Evolutionary conservation across 371 early-diverging fungal species (phyloP).

Genomic region (Mortierella sp.): DNA sequence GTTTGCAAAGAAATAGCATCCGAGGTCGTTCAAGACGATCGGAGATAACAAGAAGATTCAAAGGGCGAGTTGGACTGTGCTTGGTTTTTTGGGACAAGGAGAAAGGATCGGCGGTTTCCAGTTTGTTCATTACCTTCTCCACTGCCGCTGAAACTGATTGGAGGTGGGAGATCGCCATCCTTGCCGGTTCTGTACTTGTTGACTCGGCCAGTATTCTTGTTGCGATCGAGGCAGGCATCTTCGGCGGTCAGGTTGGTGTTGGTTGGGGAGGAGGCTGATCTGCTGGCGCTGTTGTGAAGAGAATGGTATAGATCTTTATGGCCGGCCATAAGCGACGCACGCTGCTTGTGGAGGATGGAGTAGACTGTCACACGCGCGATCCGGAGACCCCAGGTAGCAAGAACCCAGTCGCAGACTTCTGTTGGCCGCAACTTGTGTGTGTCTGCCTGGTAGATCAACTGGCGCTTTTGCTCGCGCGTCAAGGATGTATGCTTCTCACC

Average conservation of each 20-base stretch:
- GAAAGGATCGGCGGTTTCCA: constrained; percentile 2
- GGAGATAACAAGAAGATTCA: no score
- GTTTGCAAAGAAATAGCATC: no score
- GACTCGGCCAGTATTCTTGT: constrained; percentile 28
- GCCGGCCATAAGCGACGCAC: constrained; percentile 52
- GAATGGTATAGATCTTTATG: constrained; percentile 45
- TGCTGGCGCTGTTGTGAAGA: constrained; percentile 23
- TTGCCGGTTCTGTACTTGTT: constrained; percentile 17
- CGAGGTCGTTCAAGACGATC: no score
- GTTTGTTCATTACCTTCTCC: constrained; percentile 29
- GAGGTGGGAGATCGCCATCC: constrained; percentile 12
- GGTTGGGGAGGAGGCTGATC: constrained; percentile 19
- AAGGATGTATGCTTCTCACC: constrained; percentile 53
- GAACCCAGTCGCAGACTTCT: constrained; percentile 53
- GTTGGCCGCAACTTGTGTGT: constrained; percentile 49
- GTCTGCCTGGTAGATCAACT: constrained; percentile 50
- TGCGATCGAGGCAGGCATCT: constrained; percentile 22
- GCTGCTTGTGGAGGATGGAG: constrained; percentile 54
- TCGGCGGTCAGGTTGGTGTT: constrained; percentile 7
- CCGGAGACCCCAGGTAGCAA: constrained; percentile 47
- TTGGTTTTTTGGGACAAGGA: neutral
- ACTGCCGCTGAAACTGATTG: neutral
- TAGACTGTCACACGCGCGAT: constrained; percentile 53
- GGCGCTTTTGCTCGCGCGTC: constrained; percentile 52
- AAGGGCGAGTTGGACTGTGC: no score